Conservation (phyloP, 768 basidiomycete genomes). For the Paxillus involutus region DNA sequence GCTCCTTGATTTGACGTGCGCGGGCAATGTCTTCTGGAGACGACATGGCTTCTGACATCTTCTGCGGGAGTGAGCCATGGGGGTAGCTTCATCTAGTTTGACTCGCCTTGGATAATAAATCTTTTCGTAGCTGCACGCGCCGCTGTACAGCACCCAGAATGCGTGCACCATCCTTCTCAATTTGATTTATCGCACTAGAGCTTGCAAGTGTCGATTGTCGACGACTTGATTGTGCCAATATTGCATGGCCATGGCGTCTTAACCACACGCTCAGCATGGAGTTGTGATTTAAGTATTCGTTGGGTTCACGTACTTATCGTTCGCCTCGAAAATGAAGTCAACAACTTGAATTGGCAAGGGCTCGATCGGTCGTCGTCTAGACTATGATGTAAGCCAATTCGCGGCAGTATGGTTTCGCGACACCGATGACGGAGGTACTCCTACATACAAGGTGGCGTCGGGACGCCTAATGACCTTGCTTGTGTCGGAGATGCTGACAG, state of each 20-base stretch:
- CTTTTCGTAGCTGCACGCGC: slow-evolving; percentile 50
- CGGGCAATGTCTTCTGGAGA: slow-evolving; percentile 55
- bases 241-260: slow-evolving; percentile 12
- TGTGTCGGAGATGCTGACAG: too few species aligned
- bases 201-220: slow-evolving; percentile 10
- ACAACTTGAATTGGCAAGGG: too few species aligned
- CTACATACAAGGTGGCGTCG: too few species aligned
- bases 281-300: not conserved
- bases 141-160: slow-evolving; percentile 55
- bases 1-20: slow-evolving; percentile 64
- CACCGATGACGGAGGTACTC: too few species aligned
- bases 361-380: too few species aligned
- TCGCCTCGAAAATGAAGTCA: too few species aligned
- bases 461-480: too few species aligned
- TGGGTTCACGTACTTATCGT: too few species aligned
- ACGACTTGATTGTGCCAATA: slow-evolving; percentile 7
- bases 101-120: slow-evolving; percentile 45
- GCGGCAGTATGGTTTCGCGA: too few species aligned
- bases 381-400: too few species aligned
- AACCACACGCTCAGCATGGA: slow-evolving; percentile 11
- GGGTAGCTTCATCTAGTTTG: not conserved
- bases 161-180: slow-evolving; percentile 46
- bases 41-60: slow-evolving; percentile 56
- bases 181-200: slow-evolving; percentile 19
- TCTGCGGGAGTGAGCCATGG: not conserved